A percentile compares a stretch with the other conserved stretches of the same genome.
These are phyloP conservation scores for Aspergillus glaucus DNA, from an alignment of 2,329 filamentous ascomycete species.

Conservation along the genomic window DNA sequence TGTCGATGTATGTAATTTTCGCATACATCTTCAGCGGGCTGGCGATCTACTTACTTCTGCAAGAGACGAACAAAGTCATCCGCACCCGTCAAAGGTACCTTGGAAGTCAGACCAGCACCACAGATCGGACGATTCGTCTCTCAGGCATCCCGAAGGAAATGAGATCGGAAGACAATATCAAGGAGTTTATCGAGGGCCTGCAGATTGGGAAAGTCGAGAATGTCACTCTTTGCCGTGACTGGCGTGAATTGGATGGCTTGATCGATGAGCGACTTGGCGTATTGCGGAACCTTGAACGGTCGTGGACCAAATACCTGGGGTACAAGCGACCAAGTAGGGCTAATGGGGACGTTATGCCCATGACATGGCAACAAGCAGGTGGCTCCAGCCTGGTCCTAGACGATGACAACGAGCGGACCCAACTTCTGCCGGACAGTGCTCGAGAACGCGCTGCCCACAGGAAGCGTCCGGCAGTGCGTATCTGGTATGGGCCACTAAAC, in stretches of 20 bases:
- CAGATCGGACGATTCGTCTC: conserved; percentile 85
- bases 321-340: conserved; percentile 44
- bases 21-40: conserved; percentile 85
- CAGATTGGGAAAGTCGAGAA: conserved; percentile 85
- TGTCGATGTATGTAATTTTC: conserved; percentile 94
- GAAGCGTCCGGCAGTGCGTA: conserved; percentile 59
- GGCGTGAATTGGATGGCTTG: conserved; percentile 71
- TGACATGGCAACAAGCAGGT: conserved; percentile 45
- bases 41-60: conserved; percentile 74
- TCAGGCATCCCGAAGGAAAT: conserved; percentile 79
- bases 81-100: conserved; percentile 82
- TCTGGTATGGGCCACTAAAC: conserved; percentile 73
- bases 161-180: conserved; percentile 75
- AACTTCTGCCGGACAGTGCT: conserved; percentile 48
- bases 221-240: conserved; percentile 79
- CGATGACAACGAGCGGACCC: conserved; percentile 53
- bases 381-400: conserved; percentile 19
- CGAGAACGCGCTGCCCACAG: conserved; percentile 38
- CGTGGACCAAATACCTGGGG: conserved; percentile 73
- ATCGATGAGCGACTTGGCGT: conserved; percentile 60
- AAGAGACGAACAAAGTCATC: conserved; percentile 79
- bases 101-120: conserved; percentile 89
- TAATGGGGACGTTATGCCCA: conserved; percentile 39
- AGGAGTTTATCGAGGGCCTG: conserved; percentile 77
- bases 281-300: conserved; percentile 69